phyloP scores from a whole-genome alignment of 768 basidiomycete species.

The Lentinula detonsa region DNA sequence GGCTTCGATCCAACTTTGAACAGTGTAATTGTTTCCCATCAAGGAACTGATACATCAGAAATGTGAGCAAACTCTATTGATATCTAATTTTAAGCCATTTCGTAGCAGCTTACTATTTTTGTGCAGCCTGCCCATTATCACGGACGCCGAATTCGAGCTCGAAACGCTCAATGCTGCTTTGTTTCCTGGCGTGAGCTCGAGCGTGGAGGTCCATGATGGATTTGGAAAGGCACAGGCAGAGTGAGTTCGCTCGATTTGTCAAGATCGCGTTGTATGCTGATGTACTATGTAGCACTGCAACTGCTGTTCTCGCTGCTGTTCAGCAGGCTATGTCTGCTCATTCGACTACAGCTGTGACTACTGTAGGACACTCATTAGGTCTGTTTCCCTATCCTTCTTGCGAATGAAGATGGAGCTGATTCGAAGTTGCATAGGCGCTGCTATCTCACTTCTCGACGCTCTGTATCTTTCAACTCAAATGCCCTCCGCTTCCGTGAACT shows the following conservation, averaged over 20 bases:
- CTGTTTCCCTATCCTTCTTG: not conserved
- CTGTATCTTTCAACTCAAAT: slow-evolving; percentile 51
- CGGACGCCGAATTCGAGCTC: slow-evolving; percentile 30
- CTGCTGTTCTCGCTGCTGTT: slow-evolving; percentile 32
- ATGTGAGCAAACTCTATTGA: slow-evolving; percentile 12
- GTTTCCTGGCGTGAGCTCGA: slow-evolving; percentile 38
- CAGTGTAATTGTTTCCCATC: slow-evolving; percentile 11
- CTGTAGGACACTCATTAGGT: slow-evolving; percentile 41
- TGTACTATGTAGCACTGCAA: slow-evolving; percentile 27
- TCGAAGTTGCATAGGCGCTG: slow-evolving; percentile 29
- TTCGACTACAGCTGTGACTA: slow-evolving; percentile 26
- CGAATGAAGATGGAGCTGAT: not conserved
- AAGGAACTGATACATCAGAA: slow-evolving; percentile 20
- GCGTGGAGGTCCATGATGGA: slow-evolving; percentile 36
- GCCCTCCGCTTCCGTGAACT: slow-evolving; percentile 24
- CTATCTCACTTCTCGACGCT: slow-evolving; percentile 48
- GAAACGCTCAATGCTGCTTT: slow-evolving; percentile 25
- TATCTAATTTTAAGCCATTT: not conserved
- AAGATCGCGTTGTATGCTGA: not conserved
- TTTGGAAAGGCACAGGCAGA: slow-evolving; percentile 36
- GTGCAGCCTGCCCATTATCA: slow-evolving; percentile 28
- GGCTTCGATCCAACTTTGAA: slow-evolving; percentile 26
- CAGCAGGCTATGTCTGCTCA: slow-evolving; percentile 26
- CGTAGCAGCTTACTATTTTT: not conserved
- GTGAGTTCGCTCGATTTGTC: slow-evolving; percentile 17